Percentiles rank a stretch among this genome's conserved stretches.
Evolutionary conservation across 495 filamentous ascomycete species (phyloP).

Genomic region (Chaetomium fimeti): DNA sequence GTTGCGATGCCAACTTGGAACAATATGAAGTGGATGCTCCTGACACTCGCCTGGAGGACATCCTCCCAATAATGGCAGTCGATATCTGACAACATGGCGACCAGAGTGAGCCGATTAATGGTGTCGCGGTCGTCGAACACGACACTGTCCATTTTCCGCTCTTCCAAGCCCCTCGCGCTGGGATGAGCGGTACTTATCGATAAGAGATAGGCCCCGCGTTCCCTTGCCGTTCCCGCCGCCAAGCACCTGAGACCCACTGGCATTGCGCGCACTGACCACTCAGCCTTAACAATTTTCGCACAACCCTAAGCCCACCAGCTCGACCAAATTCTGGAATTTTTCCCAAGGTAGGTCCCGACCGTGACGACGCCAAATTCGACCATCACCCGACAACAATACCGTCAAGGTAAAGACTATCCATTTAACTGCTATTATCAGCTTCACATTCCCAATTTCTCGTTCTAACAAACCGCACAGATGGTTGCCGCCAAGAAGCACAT

Average conservation of each 20-base stretch:
- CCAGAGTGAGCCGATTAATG: too few relatives aligned
- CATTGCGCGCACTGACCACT: constrained; percentile 30
- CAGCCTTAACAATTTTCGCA: constrained; percentile 37
- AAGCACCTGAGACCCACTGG: constrained; percentile 1
- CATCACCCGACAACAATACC: constrained; percentile 45
- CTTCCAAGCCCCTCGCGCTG: not conserved
- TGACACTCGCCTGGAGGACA: too few relatives aligned
- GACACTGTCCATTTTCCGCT: too few relatives aligned
- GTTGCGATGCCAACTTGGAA: too few relatives aligned
- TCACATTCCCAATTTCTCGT: constrained; percentile 15
- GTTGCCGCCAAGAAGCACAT: constrained; percentile 97
- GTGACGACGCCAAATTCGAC: constrained; percentile 43
- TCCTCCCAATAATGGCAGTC: too few relatives aligned
- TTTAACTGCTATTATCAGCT: constrained; percentile 9
- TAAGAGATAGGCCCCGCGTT: constrained; percentile 2
- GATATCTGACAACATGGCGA: too few relatives aligned
- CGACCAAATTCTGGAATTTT: constrained; percentile 40
- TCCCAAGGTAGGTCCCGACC: constrained; percentile 38
- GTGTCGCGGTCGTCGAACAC: too few relatives aligned
- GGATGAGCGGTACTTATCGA: not conserved
- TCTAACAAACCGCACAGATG: constrained; percentile 65
- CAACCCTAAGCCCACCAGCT: constrained; percentile 40
- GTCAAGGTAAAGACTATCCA: constrained; percentile 46
- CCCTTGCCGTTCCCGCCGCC: constrained; percentile 1
- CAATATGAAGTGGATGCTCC: too few relatives aligned